Evolutionary conservation across 2,329 filamentous ascomycete genomes (phyloP).

Genomic region (Fusarium foetens): DNA sequence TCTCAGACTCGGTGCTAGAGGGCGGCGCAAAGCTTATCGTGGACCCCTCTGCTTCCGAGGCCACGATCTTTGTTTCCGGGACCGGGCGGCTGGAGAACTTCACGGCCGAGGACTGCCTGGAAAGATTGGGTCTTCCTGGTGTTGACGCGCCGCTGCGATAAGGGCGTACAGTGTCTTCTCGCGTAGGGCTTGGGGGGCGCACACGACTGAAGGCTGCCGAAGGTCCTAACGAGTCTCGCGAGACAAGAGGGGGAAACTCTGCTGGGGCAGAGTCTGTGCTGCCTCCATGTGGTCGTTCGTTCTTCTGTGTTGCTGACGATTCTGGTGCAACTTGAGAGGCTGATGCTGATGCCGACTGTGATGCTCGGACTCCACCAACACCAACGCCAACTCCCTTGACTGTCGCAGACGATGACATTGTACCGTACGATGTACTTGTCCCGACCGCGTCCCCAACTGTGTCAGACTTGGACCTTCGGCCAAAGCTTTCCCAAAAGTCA

Average conservation of each 20-base stretch:
- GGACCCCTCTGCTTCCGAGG: constrained; percentile 65
- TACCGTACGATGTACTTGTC: constrained; percentile 48
- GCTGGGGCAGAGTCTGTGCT: constrained; percentile 24
- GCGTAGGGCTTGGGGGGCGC: constrained; percentile 42
- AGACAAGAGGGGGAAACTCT: constrained; percentile 39
- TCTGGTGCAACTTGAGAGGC: constrained; percentile 22
- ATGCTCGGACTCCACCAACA: constrained; percentile 7
- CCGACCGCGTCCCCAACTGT: constrained; percentile 4
- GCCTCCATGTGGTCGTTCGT: background rate
- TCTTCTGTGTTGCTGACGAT: background rate
- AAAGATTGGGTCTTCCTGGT: constrained; percentile 57
- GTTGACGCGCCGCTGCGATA: constrained; percentile 40
- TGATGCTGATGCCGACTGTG: constrained; percentile 11
- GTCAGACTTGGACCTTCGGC: constrained; percentile 26
- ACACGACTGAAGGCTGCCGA: constrained; percentile 25
- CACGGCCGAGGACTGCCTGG: constrained; percentile 63
- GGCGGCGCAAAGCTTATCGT: constrained; percentile 74
- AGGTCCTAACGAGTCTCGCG: constrained; percentile 19
- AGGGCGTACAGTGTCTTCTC: constrained; percentile 34
- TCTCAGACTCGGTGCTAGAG: constrained; percentile 42
- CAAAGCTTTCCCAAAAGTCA: constrained; percentile 28
- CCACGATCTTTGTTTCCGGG: constrained; percentile 73
- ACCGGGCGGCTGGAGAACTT: constrained; percentile 79
- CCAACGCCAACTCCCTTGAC: constrained; percentile 24
- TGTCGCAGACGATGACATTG: constrained; percentile 45